Percentiles rank a stretch among this genome's conserved stretches.
Conservation (phyloP, 129 eudicot species). For the Lonicera japonica region DNA sequence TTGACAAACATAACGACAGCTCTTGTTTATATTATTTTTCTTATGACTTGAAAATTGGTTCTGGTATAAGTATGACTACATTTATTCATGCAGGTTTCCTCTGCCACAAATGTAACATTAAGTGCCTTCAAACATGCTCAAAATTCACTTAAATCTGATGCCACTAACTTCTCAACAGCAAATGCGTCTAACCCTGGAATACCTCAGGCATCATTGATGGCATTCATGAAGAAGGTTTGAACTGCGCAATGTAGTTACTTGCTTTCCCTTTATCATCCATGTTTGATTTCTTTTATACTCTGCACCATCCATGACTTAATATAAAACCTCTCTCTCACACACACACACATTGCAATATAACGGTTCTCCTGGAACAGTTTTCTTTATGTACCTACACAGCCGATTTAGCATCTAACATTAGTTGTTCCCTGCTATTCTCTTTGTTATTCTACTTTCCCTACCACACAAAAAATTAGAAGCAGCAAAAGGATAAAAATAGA, state of each 20-base stretch:
- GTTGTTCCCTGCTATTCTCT: too few relatives aligned
- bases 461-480: too few relatives aligned
- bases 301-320: background rate
- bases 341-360: too few relatives aligned
- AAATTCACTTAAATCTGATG: slow-evolving; percentile 54
- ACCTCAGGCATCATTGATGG: slow-evolving; percentile 94
- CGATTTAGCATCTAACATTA: too few relatives aligned
- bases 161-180: slow-evolving; percentile 49
- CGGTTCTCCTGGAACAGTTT: too few relatives aligned
- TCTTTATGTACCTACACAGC: too few relatives aligned
- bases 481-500: too few relatives aligned
- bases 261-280: too few relatives aligned
- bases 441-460: too few relatives aligned
- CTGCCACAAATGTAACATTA: slow-evolving; percentile 49
- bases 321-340: slow-evolving; percentile 5
- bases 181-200: slow-evolving; percentile 81
- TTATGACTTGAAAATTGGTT: background rate
- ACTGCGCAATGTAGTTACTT: background rate
- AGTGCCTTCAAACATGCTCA: slow-evolving; percentile 60
- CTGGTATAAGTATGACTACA: slow-evolving; percentile 12
- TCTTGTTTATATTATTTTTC: background rate
- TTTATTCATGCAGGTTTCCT: slow-evolving; percentile 37
- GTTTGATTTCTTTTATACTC: background rate
- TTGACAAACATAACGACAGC: background rate
- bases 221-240: slow-evolving; percentile 70